phyloP scores from a whole-genome alignment of 768 basidiomycete genomes.

The Boletus sp. region DNA sequence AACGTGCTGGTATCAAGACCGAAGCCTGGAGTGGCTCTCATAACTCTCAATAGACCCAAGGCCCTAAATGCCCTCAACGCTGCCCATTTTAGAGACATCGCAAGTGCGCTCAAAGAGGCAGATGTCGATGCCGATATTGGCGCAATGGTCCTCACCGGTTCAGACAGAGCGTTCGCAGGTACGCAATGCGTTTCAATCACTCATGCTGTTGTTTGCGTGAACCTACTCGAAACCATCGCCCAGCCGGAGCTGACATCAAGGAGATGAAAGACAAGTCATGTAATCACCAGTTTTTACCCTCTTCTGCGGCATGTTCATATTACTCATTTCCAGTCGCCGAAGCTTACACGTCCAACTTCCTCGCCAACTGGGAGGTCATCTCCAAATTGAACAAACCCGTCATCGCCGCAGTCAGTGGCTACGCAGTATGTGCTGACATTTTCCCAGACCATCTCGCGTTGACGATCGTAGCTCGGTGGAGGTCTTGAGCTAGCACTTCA shows the following conservation, averaged over 20 bases:
- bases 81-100: constrained; percentile 78
- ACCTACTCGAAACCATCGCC: not conserved
- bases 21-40: constrained; percentile 65
- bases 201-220: not conserved
- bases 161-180: constrained; percentile 93
- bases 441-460: not conserved
- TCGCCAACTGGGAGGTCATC: constrained; percentile 79
- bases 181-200: constrained; percentile 20
- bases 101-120: constrained; percentile 66
- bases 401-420: constrained; percentile 94
- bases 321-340: constrained; percentile 57
- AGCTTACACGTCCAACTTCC: constrained; percentile 81
- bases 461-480: constrained; percentile 75
- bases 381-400: constrained; percentile 82
- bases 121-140: constrained; percentile 70
- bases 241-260: constrained; percentile 97
- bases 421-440: constrained; percentile 57
- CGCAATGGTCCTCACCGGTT: constrained; percentile 90
- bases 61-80: constrained; percentile 84
- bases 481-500: constrained; percentile 96
- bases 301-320: not conserved
- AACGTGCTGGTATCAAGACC: constrained; percentile 69
- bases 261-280: constrained; percentile 98
- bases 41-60: constrained; percentile 87
- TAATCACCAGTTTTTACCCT: constrained; percentile 34